These are phyloP conservation scores for Lactifluus rugatus DNA, from an alignment of 768 basidiomycete species.

Conservation along the genomic window DNA sequence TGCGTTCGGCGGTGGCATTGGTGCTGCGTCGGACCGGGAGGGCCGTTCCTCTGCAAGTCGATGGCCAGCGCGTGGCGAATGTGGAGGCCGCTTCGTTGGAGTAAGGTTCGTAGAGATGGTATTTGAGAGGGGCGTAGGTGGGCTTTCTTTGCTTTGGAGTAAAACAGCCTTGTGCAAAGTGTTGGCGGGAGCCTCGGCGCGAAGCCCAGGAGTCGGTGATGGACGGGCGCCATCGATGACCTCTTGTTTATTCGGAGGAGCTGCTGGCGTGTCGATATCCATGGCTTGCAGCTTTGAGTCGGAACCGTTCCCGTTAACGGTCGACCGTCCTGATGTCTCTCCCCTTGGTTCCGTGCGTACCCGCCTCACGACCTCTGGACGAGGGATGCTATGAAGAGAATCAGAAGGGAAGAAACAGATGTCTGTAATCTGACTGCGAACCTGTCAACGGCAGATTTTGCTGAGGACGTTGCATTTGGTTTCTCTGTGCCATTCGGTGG, in stretches of 20 bases:
- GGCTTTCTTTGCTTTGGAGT: slow-evolving; percentile 14
- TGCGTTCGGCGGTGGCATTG: slow-evolving; percentile 70
- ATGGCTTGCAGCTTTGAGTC: slow-evolving; percentile 12
- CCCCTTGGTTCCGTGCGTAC: slow-evolving; percentile 32
- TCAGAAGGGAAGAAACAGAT: slow-evolving; percentile 9
- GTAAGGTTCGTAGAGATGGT: slow-evolving; percentile 11
- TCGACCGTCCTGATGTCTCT: slow-evolving; percentile 26
- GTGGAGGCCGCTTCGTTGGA: slow-evolving; percentile 28
- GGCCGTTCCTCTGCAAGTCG: slow-evolving; percentile 34
- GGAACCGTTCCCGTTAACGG: slow-evolving; percentile 24
- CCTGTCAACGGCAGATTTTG: slow-evolving; percentile 63
- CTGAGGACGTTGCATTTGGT: slow-evolving; percentile 28
- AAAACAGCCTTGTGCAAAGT: slow-evolving; percentile 5
- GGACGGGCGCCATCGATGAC: not conserved
- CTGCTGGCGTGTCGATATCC: slow-evolving; percentile 11
- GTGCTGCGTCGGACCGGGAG: slow-evolving; percentile 30
- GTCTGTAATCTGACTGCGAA: slow-evolving; percentile 24
- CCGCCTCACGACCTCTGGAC: slow-evolving; percentile 73
- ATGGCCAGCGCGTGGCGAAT: slow-evolving; percentile 31
- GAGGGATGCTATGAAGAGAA: slow-evolving; percentile 44
- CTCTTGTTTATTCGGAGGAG: slow-evolving; percentile 1
- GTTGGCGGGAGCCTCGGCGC: not conserved
- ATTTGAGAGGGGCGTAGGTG: slow-evolving; percentile 21
- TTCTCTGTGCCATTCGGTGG: slow-evolving; percentile 23
- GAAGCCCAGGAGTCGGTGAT: slow-evolving; percentile 1